These are phyloP conservation scores for Mycena epipterygia DNA, from an alignment of 768 basidiomycete species.

Conservation along the genomic window DNA sequence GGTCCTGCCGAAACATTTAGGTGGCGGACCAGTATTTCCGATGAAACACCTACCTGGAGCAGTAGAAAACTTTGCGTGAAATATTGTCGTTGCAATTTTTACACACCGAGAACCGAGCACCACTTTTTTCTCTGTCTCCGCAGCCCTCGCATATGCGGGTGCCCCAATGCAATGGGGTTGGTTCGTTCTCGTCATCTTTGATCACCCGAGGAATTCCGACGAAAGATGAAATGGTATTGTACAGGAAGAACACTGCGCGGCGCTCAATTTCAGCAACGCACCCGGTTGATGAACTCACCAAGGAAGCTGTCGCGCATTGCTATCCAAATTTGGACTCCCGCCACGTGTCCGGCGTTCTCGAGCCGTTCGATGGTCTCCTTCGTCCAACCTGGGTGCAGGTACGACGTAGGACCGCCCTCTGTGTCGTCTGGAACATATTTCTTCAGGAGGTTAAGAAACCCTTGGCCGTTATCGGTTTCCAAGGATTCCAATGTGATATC, in stretches of 20 bases:
- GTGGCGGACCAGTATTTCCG: not conserved
- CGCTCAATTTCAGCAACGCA: slow-evolving; percentile 8
- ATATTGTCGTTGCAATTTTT: slow-evolving; percentile 15
- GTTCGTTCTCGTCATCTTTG: slow-evolving; percentile 1
- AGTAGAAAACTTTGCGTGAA: slow-evolving; percentile 12
- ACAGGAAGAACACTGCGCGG: slow-evolving; percentile 16
- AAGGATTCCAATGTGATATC: slow-evolving; percentile 16
- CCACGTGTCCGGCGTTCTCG: slow-evolving; percentile 20
- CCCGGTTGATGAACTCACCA: slow-evolving; percentile 15
- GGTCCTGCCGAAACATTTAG: not conserved
- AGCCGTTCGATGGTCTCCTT: slow-evolving; percentile 21
- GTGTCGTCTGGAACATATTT: slow-evolving; percentile 19
- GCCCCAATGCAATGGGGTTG: slow-evolving; percentile 14
- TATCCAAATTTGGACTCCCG: slow-evolving; percentile 9
- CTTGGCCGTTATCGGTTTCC: slow-evolving; percentile 19
- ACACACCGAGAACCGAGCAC: slow-evolving; percentile 5
- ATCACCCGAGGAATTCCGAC: slow-evolving; percentile 3
- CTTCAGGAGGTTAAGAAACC: slow-evolving; percentile 18
- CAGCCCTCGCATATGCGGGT: slow-evolving; percentile 22
- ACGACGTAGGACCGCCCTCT: not conserved
- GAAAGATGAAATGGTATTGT: slow-evolving; percentile 15
- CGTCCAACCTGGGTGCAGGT: slow-evolving; percentile 14
- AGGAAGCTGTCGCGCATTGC: slow-evolving; percentile 21
- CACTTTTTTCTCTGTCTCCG: not conserved
- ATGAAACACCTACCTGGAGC: slow-evolving; percentile 14